Percentiles rank a stretch among this genome's conserved stretches.
These are phyloP conservation scores for Rutstroemia sp. DNA, from an alignment of 2,329 filamentous ascomycete species.

Conservation along the genomic window DNA sequence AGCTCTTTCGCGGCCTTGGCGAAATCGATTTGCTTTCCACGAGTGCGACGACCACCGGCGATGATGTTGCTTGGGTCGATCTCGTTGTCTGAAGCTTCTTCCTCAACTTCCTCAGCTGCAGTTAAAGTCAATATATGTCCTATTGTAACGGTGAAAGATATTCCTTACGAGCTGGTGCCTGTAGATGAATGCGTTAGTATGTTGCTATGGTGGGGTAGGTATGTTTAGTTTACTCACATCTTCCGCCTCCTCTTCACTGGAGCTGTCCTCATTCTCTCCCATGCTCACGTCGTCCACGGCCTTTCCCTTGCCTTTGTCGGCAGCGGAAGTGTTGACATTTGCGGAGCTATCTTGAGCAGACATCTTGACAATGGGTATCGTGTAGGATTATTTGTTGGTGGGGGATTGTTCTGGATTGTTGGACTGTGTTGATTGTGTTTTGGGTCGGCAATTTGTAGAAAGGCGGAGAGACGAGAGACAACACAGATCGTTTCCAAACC, in stretches of 20 bases:
- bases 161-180: constrained; percentile 24
- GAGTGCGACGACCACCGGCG: constrained; percentile 70
- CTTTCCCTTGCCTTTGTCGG: constrained; percentile 87
- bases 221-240: constrained; percentile 40
- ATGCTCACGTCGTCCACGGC: constrained; percentile 55
- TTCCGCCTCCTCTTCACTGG: constrained; percentile 60
- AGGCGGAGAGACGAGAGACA: too few relatives aligned
- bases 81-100: constrained; percentile 79
- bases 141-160: neutral
- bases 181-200: constrained; percentile 9
- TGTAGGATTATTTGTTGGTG: neutral
- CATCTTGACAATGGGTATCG: constrained; percentile 30
- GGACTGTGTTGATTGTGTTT: neutral
- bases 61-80: constrained; percentile 90
- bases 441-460: neutral
- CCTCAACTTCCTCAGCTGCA: constrained; percentile 57
- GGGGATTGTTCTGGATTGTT: too few relatives aligned
- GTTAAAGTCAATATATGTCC: constrained; percentile 17
- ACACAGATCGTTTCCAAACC: too few relatives aligned
- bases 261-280: constrained; percentile 54
- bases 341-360: constrained; percentile 32
- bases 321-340: constrained; percentile 28
- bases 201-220: neutral
- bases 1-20: constrained; percentile 80
- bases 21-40: constrained; percentile 88